Conservation (phyloP, 805 yeast species). For the Ogataea trehalophila region DNA sequence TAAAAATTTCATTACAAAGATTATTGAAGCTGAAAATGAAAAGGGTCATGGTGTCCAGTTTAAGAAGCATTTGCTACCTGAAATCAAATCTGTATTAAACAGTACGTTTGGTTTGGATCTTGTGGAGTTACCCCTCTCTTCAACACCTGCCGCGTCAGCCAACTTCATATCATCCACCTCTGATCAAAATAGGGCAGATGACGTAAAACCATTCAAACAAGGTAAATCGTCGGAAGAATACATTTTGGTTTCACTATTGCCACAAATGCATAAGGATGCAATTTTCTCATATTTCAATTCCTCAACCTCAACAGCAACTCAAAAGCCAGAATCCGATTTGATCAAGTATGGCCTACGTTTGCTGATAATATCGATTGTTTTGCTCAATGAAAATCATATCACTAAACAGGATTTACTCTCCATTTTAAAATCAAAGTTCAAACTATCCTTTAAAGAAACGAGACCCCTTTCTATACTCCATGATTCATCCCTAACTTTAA, state of each 20-base stretch:
- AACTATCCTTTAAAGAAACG: constrained; percentile 19
- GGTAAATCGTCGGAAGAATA: constrained; percentile 18
- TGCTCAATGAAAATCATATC: constrained; percentile 26
- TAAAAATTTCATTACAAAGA: constrained; percentile 21
- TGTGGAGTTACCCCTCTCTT: constrained; percentile 19
- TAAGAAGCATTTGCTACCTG: constrained; percentile 21
- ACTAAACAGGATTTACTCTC: constrained; percentile 24
- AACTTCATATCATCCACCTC: background rate
- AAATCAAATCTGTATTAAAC: constrained; percentile 9
- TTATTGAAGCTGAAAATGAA: constrained; percentile 27
- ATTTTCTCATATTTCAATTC: constrained; percentile 15
- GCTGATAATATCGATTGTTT: constrained; percentile 22
- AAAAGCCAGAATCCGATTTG: constrained; percentile 20
- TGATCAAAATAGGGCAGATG: background rate
- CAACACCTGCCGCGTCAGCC: background rate
- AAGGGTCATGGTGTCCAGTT: constrained; percentile 25
- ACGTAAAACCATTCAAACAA: background rate
- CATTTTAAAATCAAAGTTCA: constrained; percentile 21
- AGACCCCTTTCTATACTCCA: constrained; percentile 15
- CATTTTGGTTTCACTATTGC: constrained; percentile 20
- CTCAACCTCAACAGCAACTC: constrained; percentile 12
- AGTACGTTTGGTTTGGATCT: constrained; percentile 24
- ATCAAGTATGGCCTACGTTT: constrained; percentile 24
- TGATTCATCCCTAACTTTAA: constrained; percentile 13
- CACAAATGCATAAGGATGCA: constrained; percentile 18